Evolutionary conservation across 495 filamentous ascomycete genomes (phyloP).

Genomic region (Letharia lupina): DNA sequence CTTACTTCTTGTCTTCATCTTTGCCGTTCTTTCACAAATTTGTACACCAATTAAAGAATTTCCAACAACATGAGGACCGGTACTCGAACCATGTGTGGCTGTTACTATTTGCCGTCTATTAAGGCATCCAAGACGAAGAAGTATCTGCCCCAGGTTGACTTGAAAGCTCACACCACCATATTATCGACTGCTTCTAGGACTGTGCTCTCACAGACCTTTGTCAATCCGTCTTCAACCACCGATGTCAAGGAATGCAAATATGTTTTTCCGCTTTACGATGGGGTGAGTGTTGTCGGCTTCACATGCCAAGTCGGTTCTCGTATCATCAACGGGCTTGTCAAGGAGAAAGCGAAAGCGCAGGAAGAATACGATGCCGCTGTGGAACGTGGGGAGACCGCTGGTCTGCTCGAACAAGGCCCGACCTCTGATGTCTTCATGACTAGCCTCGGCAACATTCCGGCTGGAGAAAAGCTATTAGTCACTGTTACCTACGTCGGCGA

Average conservation of each 20-base stretch:
- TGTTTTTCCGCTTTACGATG: slow-evolving; percentile 60
- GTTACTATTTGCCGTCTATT: slow-evolving; percentile 8
- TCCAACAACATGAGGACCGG: slow-evolving; percentile 2
- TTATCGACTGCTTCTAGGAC: slow-evolving; percentile 49
- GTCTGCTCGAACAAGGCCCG: slow-evolving; percentile 50
- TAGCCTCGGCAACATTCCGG: slow-evolving; percentile 55
- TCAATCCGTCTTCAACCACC: slow-evolving; percentile 39
- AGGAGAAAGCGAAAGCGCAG: slow-evolving; percentile 51
- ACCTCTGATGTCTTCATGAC: slow-evolving; percentile 57
- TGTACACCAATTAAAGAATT: background rate
- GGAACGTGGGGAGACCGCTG: slow-evolving; percentile 49
- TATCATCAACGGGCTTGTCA: slow-evolving; percentile 49
- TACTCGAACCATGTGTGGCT: slow-evolving; percentile 14
- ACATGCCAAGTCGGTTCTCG: slow-evolving; percentile 44
- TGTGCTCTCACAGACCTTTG: slow-evolving; percentile 52
- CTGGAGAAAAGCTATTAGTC: slow-evolving; percentile 43
- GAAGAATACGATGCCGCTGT: slow-evolving; percentile 47
- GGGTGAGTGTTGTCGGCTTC: slow-evolving; percentile 56
- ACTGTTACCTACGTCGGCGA: slow-evolving; percentile 58
- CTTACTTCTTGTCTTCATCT: too few relatives aligned
- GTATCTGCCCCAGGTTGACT: slow-evolving; percentile 48
- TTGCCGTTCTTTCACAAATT: background rate
- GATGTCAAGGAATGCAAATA: slow-evolving; percentile 48
- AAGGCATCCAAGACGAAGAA: slow-evolving; percentile 2
- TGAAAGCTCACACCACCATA: slow-evolving; percentile 46